Conservation (phyloP, 305 asterid species). For the Solanum chacoense region DNA sequence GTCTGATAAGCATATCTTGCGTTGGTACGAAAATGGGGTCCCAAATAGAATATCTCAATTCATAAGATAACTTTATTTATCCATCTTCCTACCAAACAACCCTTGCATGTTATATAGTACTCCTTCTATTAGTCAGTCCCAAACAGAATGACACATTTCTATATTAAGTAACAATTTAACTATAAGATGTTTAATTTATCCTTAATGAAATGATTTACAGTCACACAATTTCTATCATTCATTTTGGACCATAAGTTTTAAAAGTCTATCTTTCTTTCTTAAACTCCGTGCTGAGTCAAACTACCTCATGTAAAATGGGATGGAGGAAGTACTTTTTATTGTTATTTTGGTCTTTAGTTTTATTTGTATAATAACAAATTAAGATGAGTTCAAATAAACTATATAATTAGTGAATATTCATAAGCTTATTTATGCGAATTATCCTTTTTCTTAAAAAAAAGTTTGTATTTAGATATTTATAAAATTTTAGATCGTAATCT, state of each 20-base stretch:
- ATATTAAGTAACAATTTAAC: too few species aligned
- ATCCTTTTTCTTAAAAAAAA: neutral
- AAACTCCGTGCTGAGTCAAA: too few species aligned
- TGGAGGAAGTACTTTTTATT: neutral
- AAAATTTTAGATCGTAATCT: neutral
- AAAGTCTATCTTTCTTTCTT: too few species aligned
- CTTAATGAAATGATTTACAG: too few species aligned
- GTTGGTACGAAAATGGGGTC: neutral
- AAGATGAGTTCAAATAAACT: neutral
- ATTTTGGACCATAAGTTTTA: too few species aligned
- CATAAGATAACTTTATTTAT: too few species aligned
- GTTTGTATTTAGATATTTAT: neutral
- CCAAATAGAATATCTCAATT: too few species aligned
- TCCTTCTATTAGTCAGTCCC: rapidly evolving
- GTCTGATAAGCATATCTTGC: neutral
- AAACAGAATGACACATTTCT: too few species aligned
- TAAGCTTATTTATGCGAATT: neutral
- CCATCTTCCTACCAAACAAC: neutral
- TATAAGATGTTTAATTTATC: rapidly evolving
- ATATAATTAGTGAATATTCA: neutral
- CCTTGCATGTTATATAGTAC: neutral
- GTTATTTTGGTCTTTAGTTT: neutral
- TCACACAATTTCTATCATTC: too few species aligned
- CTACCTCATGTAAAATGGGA: too few species aligned
- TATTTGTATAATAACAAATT: neutral